A percentile compares a stretch with the other conserved stretches of the same genome.
Conservation (phyloP, 768 basidiomycete species). For the Rhodocollybia butyracea region DNA sequence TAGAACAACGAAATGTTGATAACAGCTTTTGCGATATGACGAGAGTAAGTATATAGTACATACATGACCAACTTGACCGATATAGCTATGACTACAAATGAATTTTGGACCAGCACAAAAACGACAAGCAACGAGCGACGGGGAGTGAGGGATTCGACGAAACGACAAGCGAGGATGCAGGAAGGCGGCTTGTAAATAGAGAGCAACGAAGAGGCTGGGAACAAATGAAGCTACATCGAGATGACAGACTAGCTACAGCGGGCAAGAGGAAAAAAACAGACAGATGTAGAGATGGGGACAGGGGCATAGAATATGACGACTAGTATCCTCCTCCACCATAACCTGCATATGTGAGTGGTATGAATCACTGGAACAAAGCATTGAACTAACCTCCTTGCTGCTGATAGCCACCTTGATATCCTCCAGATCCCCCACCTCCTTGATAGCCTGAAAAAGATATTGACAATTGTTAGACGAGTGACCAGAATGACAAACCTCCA, state of each 20-base stretch:
- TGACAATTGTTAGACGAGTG: neutral
- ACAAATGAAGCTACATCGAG: constrained; percentile 9
- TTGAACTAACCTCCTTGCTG: constrained; percentile 10
- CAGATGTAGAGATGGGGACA: neutral
- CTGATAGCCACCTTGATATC: constrained; percentile 12
- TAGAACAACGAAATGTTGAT: no score
- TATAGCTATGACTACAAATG: neutral
- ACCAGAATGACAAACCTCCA: neutral
- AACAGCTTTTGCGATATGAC: no score
- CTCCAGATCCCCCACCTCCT: constrained; percentile 21
- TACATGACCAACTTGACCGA: constrained; percentile 1
- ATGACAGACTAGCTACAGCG: constrained; percentile 1
- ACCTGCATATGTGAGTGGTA: neutral
- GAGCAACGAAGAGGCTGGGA: constrained; percentile 1
- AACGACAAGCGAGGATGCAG: constrained; percentile 6
- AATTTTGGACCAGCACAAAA: constrained; percentile 3
- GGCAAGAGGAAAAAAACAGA: constrained; percentile 11
- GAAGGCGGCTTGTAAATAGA: constrained; percentile 4
- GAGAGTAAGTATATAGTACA: neutral
- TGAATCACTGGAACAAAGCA: no score
- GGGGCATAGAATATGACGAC: constrained; percentile 13
- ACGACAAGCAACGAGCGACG: constrained; percentile 9
- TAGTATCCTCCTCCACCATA: constrained; percentile 22
- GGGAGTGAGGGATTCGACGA: neutral
- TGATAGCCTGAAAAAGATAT: constrained; percentile 19